phyloP scores from a whole-genome alignment of 306 rosid genomes.

The Notholithocarpus densiflorus region DNA sequence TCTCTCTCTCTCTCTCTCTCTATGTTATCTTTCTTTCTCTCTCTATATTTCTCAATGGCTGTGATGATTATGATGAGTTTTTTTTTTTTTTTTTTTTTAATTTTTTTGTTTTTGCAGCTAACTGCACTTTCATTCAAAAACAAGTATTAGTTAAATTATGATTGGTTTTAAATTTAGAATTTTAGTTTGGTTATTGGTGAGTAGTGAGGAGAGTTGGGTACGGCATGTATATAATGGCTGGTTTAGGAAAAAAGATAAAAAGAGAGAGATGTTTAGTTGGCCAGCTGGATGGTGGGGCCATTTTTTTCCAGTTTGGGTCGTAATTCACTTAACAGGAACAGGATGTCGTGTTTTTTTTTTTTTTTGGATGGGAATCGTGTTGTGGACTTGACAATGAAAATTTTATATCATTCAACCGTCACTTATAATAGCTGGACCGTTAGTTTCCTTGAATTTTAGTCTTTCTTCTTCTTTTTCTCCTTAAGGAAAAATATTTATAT shows the following conservation, averaged over 20 bases:
- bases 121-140: not conserved
- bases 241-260: not conserved
- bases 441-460: not conserved
- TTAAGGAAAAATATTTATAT: no score
- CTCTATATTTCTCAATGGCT: not conserved
- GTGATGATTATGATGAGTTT: not conserved
- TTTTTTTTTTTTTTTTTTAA: not conserved
- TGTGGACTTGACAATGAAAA: not conserved
- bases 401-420: not conserved
- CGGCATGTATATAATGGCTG: not conserved
- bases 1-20: not conserved
- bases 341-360: no score
- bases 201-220: not conserved
- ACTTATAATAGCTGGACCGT: not conserved
- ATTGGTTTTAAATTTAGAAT: no score
- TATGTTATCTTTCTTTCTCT: not conserved
- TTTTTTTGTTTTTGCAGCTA: not conserved
- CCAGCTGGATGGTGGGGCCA: not conserved
- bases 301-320: not conserved
- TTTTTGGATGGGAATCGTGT: no score
- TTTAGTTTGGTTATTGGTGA: no score
- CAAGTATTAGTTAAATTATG: no score
- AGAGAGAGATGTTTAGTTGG: not conserved
- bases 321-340: not conserved
- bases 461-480: no score